Conservation (phyloP, 2,329 filamentous ascomycete species). For the Tricladium varicosporioides region DNA sequence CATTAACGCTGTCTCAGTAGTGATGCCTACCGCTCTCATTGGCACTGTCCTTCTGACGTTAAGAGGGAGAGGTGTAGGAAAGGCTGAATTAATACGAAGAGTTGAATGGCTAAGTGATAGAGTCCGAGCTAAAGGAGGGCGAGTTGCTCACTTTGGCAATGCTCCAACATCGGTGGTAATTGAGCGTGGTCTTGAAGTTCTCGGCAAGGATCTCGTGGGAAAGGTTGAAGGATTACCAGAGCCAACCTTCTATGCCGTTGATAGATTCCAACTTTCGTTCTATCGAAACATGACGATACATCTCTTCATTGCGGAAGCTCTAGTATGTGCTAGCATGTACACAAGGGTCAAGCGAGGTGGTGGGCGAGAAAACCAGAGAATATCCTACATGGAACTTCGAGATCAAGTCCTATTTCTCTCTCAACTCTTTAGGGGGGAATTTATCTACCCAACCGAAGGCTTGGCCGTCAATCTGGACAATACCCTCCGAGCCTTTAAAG, state of each 20-base stretch:
- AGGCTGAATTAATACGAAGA: conserved; percentile 77
- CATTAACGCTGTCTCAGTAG: conserved; percentile 93
- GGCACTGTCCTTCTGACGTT: conserved; percentile 91
- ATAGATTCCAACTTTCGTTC: conserved; percentile 95
- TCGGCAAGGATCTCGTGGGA: conserved; percentile 86
- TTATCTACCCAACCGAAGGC: conserved; percentile 91
- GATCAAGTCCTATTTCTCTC: conserved; percentile 87
- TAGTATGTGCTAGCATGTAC: conserved; percentile 90
- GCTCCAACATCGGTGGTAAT: conserved; percentile 78
- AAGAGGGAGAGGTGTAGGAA: conserved; percentile 86
- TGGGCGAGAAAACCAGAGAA: conserved; percentile 76
- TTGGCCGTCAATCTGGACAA: conserved; percentile 76
- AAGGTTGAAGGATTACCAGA: conserved; percentile 77
- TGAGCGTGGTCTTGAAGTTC: conserved; percentile 84
- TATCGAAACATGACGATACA: conserved; percentile 99
- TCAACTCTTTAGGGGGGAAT: conserved; percentile 90
- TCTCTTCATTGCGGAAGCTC: conserved; percentile 88
- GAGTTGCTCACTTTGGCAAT: conserved; percentile 89
- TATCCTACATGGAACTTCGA: conserved; percentile 69
- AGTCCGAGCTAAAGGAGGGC: conserved; percentile 80
- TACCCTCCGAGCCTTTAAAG: conserved; percentile 74
- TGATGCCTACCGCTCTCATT: conserved; percentile 96
- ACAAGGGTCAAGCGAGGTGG: conserved; percentile 87
- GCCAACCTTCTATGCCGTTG: conserved; percentile 90
- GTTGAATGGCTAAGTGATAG: conserved; percentile 87